These are phyloP conservation scores for Vararia minispora DNA, from an alignment of 768 basidiomycete genomes.

Conservation along the genomic window DNA sequence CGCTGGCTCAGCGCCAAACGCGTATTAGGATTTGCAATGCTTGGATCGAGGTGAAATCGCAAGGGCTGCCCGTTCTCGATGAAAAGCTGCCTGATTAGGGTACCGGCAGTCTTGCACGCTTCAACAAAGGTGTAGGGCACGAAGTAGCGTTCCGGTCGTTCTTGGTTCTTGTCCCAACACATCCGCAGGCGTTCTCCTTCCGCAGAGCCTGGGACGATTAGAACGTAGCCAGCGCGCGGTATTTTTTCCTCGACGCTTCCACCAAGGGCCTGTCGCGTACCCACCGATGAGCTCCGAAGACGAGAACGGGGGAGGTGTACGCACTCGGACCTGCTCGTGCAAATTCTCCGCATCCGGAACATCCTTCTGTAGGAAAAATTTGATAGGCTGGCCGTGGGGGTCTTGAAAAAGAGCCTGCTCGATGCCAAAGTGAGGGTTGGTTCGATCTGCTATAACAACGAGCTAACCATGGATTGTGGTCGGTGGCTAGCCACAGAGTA, in stretches of 20 bases:
- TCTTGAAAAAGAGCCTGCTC: constrained; percentile 69
- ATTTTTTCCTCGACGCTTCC: constrained; percentile 72
- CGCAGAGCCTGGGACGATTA: constrained; percentile 53
- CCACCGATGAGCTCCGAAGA: no score
- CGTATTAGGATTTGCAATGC: constrained; percentile 71
- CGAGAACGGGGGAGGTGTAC: constrained; percentile 9
- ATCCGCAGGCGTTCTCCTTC: constrained; percentile 68
- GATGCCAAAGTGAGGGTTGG: constrained; percentile 17
- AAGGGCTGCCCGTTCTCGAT: constrained; percentile 53
- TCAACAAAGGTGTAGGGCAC: constrained; percentile 77
- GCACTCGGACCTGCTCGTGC: constrained; percentile 62
- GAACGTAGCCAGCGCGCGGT: constrained; percentile 63
- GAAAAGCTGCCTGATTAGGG: constrained; percentile 68
- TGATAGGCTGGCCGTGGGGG: constrained; percentile 51
- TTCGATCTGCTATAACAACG: no score
- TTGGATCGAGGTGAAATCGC: constrained; percentile 70
- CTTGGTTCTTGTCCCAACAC: constrained; percentile 59
- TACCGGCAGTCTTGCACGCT: constrained; percentile 72
- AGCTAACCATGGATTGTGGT: no score
- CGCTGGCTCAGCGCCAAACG: constrained; percentile 53
- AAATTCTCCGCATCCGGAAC: constrained; percentile 57
- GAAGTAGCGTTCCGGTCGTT: constrained; percentile 66
- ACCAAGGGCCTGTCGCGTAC: constrained; percentile 44
- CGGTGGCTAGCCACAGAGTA: no score
- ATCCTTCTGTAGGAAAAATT: constrained; percentile 81